Base-by-base conservation (phyloP, 2,329 filamentous ascomycete genomes). In the Neoscytalidium dimidiatum region DNA sequence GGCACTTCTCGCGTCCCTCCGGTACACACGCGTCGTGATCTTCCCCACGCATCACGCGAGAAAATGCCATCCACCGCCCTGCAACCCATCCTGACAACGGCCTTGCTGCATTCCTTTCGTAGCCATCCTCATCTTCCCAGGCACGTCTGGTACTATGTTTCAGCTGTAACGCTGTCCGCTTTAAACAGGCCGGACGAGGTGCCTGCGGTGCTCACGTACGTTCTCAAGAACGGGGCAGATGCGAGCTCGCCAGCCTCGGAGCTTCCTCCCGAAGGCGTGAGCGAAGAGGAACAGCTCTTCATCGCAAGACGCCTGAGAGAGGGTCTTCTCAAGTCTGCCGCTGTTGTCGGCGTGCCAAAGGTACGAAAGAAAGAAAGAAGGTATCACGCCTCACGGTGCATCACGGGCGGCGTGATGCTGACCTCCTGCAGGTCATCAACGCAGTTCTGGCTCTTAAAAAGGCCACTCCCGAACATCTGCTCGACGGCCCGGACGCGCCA, bases 161-260 rank as follows among this genome's bases (percentile, higher is more conserved):
- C 80, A 8, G 79, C 80, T 7, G 79, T 81, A 1, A 79, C 82
- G 0, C 71, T 85, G 33, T 79, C 79, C 4, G 73, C 80, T 13
- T 73, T 85, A 19, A 85, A 85, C 68, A 78, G 81, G 5, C 82
- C 82, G 2, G 79, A 83, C 62, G 81, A 84, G 65, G 80, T 85
- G 19, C 74, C 76, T 7, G 73, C 74, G 17, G 75, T 85, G 5
- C 83, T 82, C 67, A 71, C 72, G 3, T 74, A 82, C 69, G 81
- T 79, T 1, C 68, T 85, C 7, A 72, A 73, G 1, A 67, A 77
- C 43, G 75, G 70, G 2, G 49, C 68, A 21, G 69, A 69, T 7
- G 58, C 67, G 9, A 57, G 53, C 19, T 29, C 41, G 6, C 43
- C 29, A n/a, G 8, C 52, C n/a, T 19, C 7, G 11, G 28, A n/a